Conservation (phyloP, 768 basidiomycete species). For the Boletus speciosus region DNA sequence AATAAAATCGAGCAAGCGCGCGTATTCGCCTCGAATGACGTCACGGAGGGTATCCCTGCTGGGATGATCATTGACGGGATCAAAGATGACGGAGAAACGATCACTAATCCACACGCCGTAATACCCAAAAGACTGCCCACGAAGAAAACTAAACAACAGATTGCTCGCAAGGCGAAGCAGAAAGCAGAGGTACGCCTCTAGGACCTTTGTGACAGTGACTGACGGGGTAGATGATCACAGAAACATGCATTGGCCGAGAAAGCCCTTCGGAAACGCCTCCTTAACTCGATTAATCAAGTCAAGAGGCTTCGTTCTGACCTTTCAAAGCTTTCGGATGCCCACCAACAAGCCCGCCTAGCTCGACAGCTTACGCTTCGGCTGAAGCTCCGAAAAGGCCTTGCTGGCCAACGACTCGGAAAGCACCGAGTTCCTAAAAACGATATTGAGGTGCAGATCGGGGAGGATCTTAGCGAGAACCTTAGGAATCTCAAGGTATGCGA, state of each 20-base stretch:
- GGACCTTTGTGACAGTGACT: not conserved
- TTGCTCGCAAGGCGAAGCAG: conserved; percentile 59
- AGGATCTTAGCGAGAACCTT: conserved; percentile 83
- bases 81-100: conserved; percentile 39
- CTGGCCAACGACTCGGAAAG: conserved; percentile 75
- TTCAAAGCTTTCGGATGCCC: conserved; percentile 34
- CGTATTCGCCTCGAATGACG: conserved; percentile 28
- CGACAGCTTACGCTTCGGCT: conserved; percentile 44
- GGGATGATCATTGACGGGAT: conserved; percentile 67
- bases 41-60: conserved; percentile 38
- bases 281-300: conserved; percentile 54
- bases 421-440: conserved; percentile 65
- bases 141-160: conserved; percentile 62
- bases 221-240: conserved; percentile 31
- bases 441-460: conserved; percentile 86
- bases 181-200: conserved; percentile 55
- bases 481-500: conserved; percentile 72
- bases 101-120: conserved; percentile 26
- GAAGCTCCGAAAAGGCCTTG: conserved; percentile 60
- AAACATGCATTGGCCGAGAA: conserved; percentile 63
- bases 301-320: conserved; percentile 48
- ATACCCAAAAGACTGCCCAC: conserved; percentile 40
- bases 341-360: conserved; percentile 34
- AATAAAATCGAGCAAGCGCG: conserved; percentile 53
- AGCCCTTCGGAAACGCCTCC: conserved; percentile 56